A percentile compares a stretch with the other conserved stretches of the same genome.
phyloP scores from a whole-genome alignment of 805 yeast species.

The Yamadazyma akitaensis region DNA sequence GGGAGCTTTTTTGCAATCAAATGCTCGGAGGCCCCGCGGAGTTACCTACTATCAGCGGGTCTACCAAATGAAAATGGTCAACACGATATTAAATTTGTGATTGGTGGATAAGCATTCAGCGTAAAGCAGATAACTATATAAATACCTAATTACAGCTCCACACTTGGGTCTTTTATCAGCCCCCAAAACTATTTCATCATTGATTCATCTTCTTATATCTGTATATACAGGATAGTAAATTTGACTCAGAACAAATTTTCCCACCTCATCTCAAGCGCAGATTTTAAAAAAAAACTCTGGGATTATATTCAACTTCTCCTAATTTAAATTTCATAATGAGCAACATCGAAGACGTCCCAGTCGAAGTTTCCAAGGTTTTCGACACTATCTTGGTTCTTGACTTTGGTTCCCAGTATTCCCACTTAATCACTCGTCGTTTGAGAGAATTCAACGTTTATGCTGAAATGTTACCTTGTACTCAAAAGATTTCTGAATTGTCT shows the following conservation, averaged over 20 bases:
- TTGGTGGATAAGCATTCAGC: neutral
- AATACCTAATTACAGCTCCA: neutral
- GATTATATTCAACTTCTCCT: slow-evolving; percentile 2
- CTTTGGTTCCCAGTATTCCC: slow-evolving; percentile 98
- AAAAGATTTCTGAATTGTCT: slow-evolving; percentile 83
- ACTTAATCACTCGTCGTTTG: slow-evolving; percentile 91
- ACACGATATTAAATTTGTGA: neutral
- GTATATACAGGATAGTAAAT: neutral
- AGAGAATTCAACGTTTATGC: slow-evolving; percentile 98
- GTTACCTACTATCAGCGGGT: neutral
- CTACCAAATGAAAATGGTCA: neutral
- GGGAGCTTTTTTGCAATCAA: slow-evolving; percentile 3
- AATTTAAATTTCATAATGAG: slow-evolving; percentile 2
- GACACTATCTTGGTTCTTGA: slow-evolving; percentile 97
- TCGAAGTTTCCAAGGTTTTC: slow-evolving; percentile 80
- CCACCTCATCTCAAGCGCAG: slow-evolving; percentile 5
- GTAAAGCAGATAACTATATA: no score
- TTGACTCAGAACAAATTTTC: slow-evolving; percentile 4
- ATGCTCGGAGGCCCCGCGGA: slow-evolving; percentile 3
- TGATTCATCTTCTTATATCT: neutral
- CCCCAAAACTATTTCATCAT: neutral
- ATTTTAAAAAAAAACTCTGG: slow-evolving; percentile 1
- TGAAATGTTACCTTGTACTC: slow-evolving; percentile 99
- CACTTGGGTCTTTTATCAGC: neutral
- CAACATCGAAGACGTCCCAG: slow-evolving; percentile 32